Base-by-base conservation (phyloP, 1,284 basidiomycete genomes). In the Boletus semigastroideus region DNA sequence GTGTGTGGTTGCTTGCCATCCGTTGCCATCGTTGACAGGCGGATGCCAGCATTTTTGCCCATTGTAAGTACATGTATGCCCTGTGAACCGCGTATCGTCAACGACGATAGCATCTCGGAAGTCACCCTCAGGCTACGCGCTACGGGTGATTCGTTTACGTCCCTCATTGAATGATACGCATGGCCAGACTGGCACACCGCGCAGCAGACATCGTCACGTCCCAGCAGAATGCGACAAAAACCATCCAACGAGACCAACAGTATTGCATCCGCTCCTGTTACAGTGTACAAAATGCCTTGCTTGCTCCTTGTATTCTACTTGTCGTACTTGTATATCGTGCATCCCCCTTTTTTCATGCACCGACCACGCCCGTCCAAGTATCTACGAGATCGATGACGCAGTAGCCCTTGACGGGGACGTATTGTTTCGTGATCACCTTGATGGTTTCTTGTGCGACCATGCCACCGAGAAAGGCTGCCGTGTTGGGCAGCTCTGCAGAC, bases 391-490 rank as follows among this genome's bases (percentile, higher is more conserved):
- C 94, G 48, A 96, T 78, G 25, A 94, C 77, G 59, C 90, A 92
- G 55, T 87, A 89, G 19, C 94, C 92, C 61, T 90, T 85, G 52
- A 97, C 80, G 3, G 96, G 96, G 19, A 94, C 79, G 69, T 99
- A 99, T 72, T 99, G 97, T 65, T 86, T 87, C 55, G 96, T 98
- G 62, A 98, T 88, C 71, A 98, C 80, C 79, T 99, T 99, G 80
- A 99, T 98, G 8, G 87, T 86, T 71, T 99, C 97, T 63, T 99
- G 97, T n/a, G 94, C 94, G 25, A 95, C 90, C 17, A 99, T 71
- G 1, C 96, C 97, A 14, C 97, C 97, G 3, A 98, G 73, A 64
- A 99, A 85, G 0, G 94, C 94, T 0, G 97, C 92, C 0, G 89
- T 95, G 57, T 94, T 95, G 0, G 96, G 94, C 1, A 98, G 72